Base-by-base conservation (phyloP, 768 basidiomycete species). In the Boletus subparvulus region DNA sequence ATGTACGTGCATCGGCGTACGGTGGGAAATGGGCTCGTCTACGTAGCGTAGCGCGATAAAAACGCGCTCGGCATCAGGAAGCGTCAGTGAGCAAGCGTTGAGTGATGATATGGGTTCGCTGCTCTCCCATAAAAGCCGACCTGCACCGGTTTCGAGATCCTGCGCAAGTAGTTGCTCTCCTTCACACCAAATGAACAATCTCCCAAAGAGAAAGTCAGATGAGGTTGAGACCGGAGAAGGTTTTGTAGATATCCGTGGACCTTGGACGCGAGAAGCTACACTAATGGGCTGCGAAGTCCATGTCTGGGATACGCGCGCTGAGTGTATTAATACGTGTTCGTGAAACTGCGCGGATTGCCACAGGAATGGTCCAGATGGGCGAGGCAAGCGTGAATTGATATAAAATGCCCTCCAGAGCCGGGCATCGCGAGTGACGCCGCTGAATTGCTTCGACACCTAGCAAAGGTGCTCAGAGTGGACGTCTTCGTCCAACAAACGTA, bases 191-290 rank as follows among this genome's bases (percentile, higher is more conserved):
- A 66, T 59, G 30, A 66, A 61, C 56, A 59, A 35, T 37, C 66
- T 62, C 39, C 65, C 66, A 13, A 62, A 68, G 46, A 68, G 59
- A 58, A 68, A 66, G 39, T 59, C 59, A n/a, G 49, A 66, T 0
- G 65, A 17, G 10, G 59, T 56, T 36, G 65, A 67, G 10, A 50
- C 35, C 5, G 60, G 50, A 42, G 54, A 67, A 13, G 44, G 50
- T 24, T 51, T 60, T 19, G 14, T 6, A 3, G 54, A 33, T 64
- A 66, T 53, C 16, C 54, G 59, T 48, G 65, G 65, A 11, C 65
- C 65, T 9, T 30, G 55, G 17, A 45, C 16, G 24, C 52, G 36
- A 32, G 65, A 64, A 39, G 54, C 42, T 6, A 64, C 21, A 32
- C 13, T 39, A 3, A 59, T 52, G 30, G 59, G 56, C 35, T 53